Evolutionary conservation across 805 yeast genomes (phyloP).

Genomic region (Tetrapisispora iriomotensis): DNA sequence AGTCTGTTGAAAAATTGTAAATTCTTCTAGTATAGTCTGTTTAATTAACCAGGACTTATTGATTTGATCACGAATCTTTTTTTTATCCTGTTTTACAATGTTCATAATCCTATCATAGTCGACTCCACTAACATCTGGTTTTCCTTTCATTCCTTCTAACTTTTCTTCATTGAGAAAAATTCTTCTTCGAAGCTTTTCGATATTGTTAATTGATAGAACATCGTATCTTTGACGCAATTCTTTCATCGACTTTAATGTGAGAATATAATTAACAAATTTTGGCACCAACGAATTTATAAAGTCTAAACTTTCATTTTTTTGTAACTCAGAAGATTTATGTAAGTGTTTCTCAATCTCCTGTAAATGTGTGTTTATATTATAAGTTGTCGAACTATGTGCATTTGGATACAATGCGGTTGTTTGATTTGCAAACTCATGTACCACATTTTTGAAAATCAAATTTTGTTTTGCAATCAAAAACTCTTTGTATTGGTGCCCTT

Average conservation of each 20-base stretch:
- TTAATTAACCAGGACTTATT: constrained; percentile 78
- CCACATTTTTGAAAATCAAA: constrained; percentile 43
- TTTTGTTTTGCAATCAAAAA: constrained; percentile 61
- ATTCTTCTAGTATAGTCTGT: constrained; percentile 67
- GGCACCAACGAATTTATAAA: constrained; percentile 43
- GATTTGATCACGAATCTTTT: constrained; percentile 49
- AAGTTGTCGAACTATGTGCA: constrained; percentile 31
- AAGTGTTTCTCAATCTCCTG: constrained; percentile 34
- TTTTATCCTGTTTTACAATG: constrained; percentile 51
- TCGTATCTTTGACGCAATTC: constrained; percentile 65
- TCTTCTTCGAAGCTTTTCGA: constrained; percentile 38
- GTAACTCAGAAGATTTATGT: constrained; percentile 25
- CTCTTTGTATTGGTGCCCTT: constrained; percentile 58
- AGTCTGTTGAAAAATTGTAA: constrained; percentile 66
- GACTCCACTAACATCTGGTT: constrained; percentile 61
- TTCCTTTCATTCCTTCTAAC: constrained; percentile 45
- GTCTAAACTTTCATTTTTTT: constrained; percentile 34
- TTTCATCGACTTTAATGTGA: constrained; percentile 50
- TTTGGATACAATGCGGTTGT: constrained; percentile 35
- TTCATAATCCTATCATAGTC: constrained; percentile 49
- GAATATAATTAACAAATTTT: constrained; percentile 56
- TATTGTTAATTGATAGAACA: constrained; percentile 39
- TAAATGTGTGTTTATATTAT: constrained; percentile 42
- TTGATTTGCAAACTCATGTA: constrained; percentile 48
- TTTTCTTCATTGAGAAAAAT: constrained; percentile 44